phyloP scores from a whole-genome alignment of 1,139 yeast species.

The Casaregolazyma lundiana region DNA sequence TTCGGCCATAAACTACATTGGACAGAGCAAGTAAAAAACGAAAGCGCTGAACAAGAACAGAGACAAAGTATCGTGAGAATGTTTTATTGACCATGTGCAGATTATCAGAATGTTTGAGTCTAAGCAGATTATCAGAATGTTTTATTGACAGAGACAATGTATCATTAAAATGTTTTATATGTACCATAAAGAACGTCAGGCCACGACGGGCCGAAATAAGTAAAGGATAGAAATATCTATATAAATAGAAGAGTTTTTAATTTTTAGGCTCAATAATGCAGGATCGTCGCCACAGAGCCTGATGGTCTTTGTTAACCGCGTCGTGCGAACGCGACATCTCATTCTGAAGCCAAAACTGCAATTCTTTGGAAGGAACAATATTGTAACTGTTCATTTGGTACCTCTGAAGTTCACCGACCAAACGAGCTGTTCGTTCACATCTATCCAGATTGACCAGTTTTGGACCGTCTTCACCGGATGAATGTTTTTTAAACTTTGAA shows the following conservation, averaged over 20 bases:
- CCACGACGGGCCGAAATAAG: background rate
- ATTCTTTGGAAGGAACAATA: conserved; percentile 23
- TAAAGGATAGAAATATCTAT: background rate
- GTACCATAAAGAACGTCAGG: conserved; percentile 1
- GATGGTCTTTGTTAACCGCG: conserved; percentile 29
- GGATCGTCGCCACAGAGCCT: conserved; percentile 37
- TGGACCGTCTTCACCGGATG: conserved; percentile 12
- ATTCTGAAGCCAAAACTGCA: conserved; percentile 34
- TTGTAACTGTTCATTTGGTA: conserved; percentile 58
- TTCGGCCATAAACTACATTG: conserved; percentile 90
- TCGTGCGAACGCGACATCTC: conserved; percentile 34
- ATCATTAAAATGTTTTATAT: background rate
- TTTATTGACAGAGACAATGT: conserved; percentile 1
- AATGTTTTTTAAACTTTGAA: conserved; percentile 48
- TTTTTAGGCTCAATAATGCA: conserved; percentile 34
- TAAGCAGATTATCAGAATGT: no score
- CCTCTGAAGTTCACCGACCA: conserved; percentile 73
- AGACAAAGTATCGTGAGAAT: no score
- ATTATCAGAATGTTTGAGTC: no score
- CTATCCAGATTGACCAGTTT: conserved; percentile 78
- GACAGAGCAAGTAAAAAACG: conserved; percentile 37
- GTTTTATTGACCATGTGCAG: no score
- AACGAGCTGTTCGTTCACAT: conserved; percentile 65
- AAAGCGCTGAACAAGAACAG: no score
- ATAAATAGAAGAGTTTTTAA: conserved; percentile 8